Conservation (phyloP, 805 yeast species). For the Soucietia sequanensis region DNA sequence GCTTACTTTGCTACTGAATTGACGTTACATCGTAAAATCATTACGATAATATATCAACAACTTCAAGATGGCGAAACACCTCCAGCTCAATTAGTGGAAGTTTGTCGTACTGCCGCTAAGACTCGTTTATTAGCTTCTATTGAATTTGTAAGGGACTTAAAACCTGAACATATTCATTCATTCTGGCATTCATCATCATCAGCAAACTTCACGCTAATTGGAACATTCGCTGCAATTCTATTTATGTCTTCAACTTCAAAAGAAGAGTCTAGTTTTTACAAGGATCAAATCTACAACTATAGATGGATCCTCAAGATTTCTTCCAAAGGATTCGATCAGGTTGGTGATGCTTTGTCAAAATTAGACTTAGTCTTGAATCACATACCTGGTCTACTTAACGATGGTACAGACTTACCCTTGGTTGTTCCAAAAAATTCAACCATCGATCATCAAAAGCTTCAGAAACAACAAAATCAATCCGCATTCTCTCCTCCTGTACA, state of each 20-base stretch:
- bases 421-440: conserved; percentile 34
- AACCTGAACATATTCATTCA: conserved; percentile 79
- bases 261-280: conserved; percentile 64
- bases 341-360: conserved; percentile 67
- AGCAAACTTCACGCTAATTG: conserved; percentile 75
- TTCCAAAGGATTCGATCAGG: conserved; percentile 75
- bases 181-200: conserved; percentile 89
- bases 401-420: conserved; percentile 35
- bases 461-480: conserved; percentile 2
- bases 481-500: conserved; percentile 1
- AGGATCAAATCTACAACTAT: conserved; percentile 70
- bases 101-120: conserved; percentile 83
- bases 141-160: conserved; percentile 71
- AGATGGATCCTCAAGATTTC: conserved; percentile 74
- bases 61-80: conserved; percentile 28
- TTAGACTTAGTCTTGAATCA: conserved; percentile 71
- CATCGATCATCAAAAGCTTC: conserved; percentile 13
- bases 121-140: conserved; percentile 80
- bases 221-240: conserved; percentile 81
- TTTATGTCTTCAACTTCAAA: conserved; percentile 61
- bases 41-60: conserved; percentile 49
- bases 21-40: conserved; percentile 76
- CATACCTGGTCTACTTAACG: conserved; percentile 65
- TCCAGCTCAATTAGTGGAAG: conserved; percentile 40
- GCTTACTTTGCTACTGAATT: conserved; percentile 90